Percentiles rank a stretch among this genome's conserved stretches.
phyloP scores from a whole-genome alignment of 2,329 filamentous ascomycete species.

The Dactylellina sp. region DNA sequence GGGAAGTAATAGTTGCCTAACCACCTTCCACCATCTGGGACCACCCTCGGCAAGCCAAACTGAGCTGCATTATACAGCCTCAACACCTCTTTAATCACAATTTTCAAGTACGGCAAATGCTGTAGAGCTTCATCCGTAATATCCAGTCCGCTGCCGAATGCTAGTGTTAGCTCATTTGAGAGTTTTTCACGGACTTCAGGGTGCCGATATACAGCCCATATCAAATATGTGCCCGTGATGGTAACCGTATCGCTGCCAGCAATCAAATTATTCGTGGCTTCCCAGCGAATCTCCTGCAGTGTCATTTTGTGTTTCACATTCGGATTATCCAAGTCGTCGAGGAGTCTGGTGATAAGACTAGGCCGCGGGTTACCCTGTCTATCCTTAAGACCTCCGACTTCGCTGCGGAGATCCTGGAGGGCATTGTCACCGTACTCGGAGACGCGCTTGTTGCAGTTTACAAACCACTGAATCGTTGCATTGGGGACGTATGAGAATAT shows the following conservation, averaged over 20 bases:
- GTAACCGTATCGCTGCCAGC: constrained; percentile 22
- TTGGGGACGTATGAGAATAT: constrained; percentile 23
- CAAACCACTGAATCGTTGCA: constrained; percentile 27
- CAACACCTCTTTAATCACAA: constrained; percentile 24
- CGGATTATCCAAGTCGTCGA: constrained; percentile 15
- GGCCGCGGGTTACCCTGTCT: constrained; percentile 11
- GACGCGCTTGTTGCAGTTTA: constrained; percentile 12
- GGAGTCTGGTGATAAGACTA: constrained; percentile 2
- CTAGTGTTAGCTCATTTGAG: constrained; percentile 1
- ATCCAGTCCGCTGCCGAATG: not conserved
- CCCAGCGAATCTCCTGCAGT: constrained; percentile 4
- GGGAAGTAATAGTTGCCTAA: constrained; percentile 33
- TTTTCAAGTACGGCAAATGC: constrained; percentile 21
- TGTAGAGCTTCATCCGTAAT: constrained; percentile 24
- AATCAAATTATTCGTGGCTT: constrained; percentile 17
- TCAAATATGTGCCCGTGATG: constrained; percentile 17
- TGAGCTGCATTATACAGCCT: constrained; percentile 31
- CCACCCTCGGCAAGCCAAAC: constrained; percentile 23
- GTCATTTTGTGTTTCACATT: constrained; percentile 20
- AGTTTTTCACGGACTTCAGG: constrained; percentile 9
- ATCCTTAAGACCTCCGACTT: constrained; percentile 11
- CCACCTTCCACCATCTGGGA: constrained; percentile 24
- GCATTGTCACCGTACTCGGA: constrained; percentile 16
- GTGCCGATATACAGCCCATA: constrained; percentile 28
- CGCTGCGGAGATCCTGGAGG: not conserved